Evolutionary conservation across 2,329 filamentous ascomycete species (phyloP).

Genomic region (Onygenales sp.): DNA sequence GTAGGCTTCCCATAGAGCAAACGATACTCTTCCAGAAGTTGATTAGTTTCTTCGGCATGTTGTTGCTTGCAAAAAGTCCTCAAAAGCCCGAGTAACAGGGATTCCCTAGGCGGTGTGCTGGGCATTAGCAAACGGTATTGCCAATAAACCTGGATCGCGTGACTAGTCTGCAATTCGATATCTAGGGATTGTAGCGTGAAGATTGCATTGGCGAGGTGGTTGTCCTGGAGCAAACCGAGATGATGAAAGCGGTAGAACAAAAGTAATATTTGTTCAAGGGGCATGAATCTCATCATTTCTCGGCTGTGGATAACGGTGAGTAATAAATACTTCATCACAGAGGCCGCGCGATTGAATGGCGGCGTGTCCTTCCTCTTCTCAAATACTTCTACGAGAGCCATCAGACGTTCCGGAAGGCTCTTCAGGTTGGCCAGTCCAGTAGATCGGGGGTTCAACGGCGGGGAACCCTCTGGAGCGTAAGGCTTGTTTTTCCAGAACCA

Average conservation of each 20-base stretch:
- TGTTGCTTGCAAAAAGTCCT: slow-evolving; percentile 17
- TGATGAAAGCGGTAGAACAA: slow-evolving; percentile 18
- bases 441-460: background rate
- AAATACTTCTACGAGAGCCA: background rate
- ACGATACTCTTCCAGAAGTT: slow-evolving; percentile 33
- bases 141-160: slow-evolving; percentile 31
- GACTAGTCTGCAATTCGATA: slow-evolving; percentile 18
- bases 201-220: slow-evolving; percentile 23
- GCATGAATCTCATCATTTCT: slow-evolving; percentile 15
- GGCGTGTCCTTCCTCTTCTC: background rate
- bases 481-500: slow-evolving; percentile 22
- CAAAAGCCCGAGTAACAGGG: slow-evolving; percentile 19
- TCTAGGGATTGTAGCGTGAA: slow-evolving; percentile 20
- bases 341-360: too few relatives aligned
- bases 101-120: slow-evolving; percentile 11
- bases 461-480: slow-evolving; percentile 1
- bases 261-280: slow-evolving; percentile 23
- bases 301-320: background rate
- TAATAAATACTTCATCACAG: too few relatives aligned
- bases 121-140: slow-evolving; percentile 28
- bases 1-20: slow-evolving; percentile 24
- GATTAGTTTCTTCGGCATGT: slow-evolving; percentile 27
- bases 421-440: slow-evolving; percentile 5
- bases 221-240: slow-evolving; percentile 15
- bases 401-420: slow-evolving; percentile 6